A percentile compares a stretch with the other conserved stretches of the same genome.
phyloP scores from a whole-genome alignment of 2,329 filamentous ascomycete genomes.

The Fusarium euwallaceae region DNA sequence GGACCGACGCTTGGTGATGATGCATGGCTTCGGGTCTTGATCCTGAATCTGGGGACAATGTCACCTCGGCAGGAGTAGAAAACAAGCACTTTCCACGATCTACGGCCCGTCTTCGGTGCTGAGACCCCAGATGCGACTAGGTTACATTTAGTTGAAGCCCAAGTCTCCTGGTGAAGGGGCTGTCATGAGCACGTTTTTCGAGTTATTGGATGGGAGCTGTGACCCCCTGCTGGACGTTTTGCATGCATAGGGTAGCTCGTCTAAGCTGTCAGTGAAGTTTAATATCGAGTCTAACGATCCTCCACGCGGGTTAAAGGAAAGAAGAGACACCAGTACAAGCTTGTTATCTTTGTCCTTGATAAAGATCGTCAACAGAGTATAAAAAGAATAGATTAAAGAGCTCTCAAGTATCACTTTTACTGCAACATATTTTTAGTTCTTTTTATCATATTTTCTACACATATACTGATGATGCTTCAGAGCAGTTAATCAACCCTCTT shows the following conservation, averaged over 20 bases:
- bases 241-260: conserved; percentile 5
- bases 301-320: neutral
- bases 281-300: neutral
- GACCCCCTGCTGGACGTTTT: neutral
- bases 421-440: neutral
- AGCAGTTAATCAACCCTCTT: neutral
- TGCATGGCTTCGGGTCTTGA: conserved; percentile 13
- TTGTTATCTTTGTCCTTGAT: neutral
- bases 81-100: conserved; percentile 10
- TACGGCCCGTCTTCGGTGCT: conserved; percentile 38
- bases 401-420: neutral
- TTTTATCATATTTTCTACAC: neutral
- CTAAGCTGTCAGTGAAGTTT: neutral
- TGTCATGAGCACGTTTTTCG: neutral
- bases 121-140: conserved; percentile 32
- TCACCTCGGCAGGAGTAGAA: conserved; percentile 8
- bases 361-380: neutral
- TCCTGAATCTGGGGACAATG: conserved; percentile 18
- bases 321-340: neutral
- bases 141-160: conserved; percentile 9
- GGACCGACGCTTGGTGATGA: neutral
- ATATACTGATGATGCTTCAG: neutral
- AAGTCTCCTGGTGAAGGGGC: conserved; percentile 23
- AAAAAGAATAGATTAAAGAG: neutral
- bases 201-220: neutral